Conservation (phyloP, 768 basidiomycete species). For the Amyloporia xantha region DNA sequence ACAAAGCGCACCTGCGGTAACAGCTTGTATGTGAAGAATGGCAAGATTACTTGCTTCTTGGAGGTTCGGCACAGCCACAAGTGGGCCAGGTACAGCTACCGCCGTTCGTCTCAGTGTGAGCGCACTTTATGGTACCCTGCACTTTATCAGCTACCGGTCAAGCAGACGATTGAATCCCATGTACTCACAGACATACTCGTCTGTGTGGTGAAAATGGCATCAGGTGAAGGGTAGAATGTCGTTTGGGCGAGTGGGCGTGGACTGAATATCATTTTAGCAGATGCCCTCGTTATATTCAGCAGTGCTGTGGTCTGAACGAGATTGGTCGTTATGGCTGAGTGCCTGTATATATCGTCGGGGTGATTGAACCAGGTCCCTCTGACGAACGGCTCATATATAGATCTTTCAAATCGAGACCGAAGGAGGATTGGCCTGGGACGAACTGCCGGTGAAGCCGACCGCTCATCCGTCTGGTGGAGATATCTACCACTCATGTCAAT, state of each 20-base stretch:
- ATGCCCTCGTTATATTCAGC: too few relatives aligned
- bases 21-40: too few relatives aligned
- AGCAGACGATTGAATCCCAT: neutral
- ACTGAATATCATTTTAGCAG: conserved; percentile 1
- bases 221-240: neutral
- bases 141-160: neutral
- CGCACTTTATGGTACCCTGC: conserved; percentile 16
- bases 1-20: too few relatives aligned
- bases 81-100: conserved; percentile 26
- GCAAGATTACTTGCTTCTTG: conserved; percentile 26
- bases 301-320: too few relatives aligned
- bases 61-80: conserved; percentile 28
- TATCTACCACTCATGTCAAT: neutral
- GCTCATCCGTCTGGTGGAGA: neutral
- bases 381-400: neutral
- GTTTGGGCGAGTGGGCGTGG: conserved; percentile 3
- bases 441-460: neutral
- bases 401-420: neutral
- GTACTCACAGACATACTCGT: conserved; percentile 2
- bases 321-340: too few relatives aligned
- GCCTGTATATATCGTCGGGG: too few relatives aligned
- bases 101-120: conserved; percentile 7
- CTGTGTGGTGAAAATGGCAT: neutral
- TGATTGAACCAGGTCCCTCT: too few relatives aligned
- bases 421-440: neutral